These are phyloP conservation scores for Fennellomyces sp. DNA, from an alignment of 371 early-diverging fungal species.

Conservation along the genomic window DNA sequence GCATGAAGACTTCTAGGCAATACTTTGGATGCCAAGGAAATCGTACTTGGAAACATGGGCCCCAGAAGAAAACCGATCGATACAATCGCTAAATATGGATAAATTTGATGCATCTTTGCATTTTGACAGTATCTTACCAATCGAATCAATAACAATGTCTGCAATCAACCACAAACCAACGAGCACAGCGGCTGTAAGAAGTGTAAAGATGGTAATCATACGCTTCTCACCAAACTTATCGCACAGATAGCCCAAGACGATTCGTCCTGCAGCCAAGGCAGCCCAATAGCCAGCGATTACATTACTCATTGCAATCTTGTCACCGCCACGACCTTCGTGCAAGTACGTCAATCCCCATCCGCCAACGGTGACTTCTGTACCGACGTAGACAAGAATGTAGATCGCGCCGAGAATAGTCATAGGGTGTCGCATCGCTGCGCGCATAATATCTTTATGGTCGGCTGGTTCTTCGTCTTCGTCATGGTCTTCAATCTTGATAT, in stretches of 20 bases:
- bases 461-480: constrained; percentile 2
- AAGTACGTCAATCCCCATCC: constrained; percentile 36
- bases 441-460: constrained; percentile 6
- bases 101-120: background rate
- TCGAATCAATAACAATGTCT: constrained; percentile 18
- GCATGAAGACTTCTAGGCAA: constrained; percentile 30
- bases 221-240: constrained; percentile 31
- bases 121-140: constrained; percentile 14
- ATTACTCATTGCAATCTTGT: constrained; percentile 22
- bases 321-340: constrained; percentile 24
- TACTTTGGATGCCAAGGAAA: constrained; percentile 32
- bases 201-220: constrained; percentile 21
- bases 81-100: constrained; percentile 16
- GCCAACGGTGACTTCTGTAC: constrained; percentile 32
- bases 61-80: constrained; percentile 26
- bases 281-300: constrained; percentile 42
- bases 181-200: constrained; percentile 9
- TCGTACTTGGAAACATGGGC: constrained; percentile 37
- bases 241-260: constrained; percentile 31
- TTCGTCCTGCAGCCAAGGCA: constrained; percentile 29
- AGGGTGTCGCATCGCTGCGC: constrained; percentile 19
- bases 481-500: constrained; percentile 14
- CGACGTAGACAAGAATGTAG: constrained; percentile 35
- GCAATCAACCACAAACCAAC: constrained; percentile 14
- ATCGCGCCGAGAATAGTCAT: constrained; percentile 28